Percentiles rank a stretch among this genome's conserved stretches.
These are phyloP conservation scores for Fereydounia khargensis DNA, from an alignment of 1,284 basidiomycete genomes.

Conservation along the genomic window DNA sequence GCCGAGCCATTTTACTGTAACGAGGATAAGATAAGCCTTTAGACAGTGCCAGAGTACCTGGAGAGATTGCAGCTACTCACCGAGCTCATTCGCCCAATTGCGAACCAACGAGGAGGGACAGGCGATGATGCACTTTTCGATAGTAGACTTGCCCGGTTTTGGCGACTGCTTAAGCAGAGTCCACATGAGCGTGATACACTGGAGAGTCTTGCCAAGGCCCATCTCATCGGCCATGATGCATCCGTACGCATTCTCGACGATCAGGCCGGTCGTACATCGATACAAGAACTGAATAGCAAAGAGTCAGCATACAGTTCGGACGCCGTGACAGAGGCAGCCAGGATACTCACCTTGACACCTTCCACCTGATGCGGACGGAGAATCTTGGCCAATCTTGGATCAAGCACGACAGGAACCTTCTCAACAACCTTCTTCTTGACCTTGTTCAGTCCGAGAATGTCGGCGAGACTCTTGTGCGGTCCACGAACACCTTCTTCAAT, in stretches of 20 bases:
- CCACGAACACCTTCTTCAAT: conserved; percentile 55
- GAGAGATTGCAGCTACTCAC: conserved; percentile 63
- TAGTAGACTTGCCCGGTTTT: conserved; percentile 75
- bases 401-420: conserved; percentile 96
- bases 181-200: conserved; percentile 95
- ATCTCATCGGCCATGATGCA: conserved; percentile 99
- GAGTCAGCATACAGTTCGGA: no score
- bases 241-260: conserved; percentile 87
- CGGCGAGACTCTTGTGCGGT: conserved; percentile 86
- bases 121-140: conserved; percentile 96
- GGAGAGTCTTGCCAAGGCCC: conserved; percentile 84
- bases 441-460: conserved; percentile 68
- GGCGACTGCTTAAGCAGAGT: conserved; percentile 97
- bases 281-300: conserved; percentile 95
- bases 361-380: conserved; percentile 53
- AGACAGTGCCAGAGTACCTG: no score
- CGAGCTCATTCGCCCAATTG: conserved; percentile 97
- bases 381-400: conserved; percentile 75
- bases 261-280: conserved; percentile 88
- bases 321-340: no score
- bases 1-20: conserved; percentile 51
- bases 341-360: conserved; percentile 72
- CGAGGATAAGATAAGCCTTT: not conserved
- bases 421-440: conserved; percentile 53
- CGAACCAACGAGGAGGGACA: conserved; percentile 95